A percentile compares a stretch with the other conserved stretches of the same genome.
Conservation (phyloP, 1,284 basidiomycete species). For the Apiotrichum veenhuisii region DNA sequence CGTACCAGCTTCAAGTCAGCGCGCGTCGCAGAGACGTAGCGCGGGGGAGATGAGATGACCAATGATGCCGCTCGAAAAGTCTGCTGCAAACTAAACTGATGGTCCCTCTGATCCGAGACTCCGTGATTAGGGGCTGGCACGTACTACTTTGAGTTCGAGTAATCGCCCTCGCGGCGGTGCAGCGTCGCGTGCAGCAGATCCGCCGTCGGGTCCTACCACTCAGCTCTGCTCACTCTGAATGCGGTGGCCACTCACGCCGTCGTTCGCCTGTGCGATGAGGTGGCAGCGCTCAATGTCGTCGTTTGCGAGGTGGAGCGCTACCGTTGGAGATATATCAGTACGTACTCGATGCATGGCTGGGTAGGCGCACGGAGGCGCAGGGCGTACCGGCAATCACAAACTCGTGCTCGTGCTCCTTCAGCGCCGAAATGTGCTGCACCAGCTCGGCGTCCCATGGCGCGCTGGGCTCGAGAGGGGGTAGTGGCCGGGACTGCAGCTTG, state of each 20-base stretch:
- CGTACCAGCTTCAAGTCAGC: conserved; percentile 35
- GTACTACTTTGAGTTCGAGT: conserved; percentile 50
- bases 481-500: conserved; percentile 28
- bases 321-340: not conserved
- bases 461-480: conserved; percentile 40
- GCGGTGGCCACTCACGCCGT: conserved; percentile 42
- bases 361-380: too few relatives aligned
- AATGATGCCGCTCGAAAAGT: too few relatives aligned
- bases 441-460: conserved; percentile 32
- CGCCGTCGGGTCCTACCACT: conserved; percentile 35
- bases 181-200: conserved; percentile 47
- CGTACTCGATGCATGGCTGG: too few relatives aligned
- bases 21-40: too few relatives aligned
- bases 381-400: conserved; percentile 39
- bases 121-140: conserved; percentile 7
- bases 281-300: conserved; percentile 47
- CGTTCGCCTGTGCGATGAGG: conserved; percentile 39
- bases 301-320: conserved; percentile 47
- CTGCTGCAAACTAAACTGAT: too few relatives aligned
- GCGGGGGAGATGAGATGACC: too few relatives aligned
- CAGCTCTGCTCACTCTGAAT: not conserved
- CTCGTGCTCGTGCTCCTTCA: conserved; percentile 26
- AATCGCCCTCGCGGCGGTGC: conserved; percentile 47
- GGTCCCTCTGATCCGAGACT: too few relatives aligned
- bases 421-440: conserved; percentile 23